phyloP scores from a whole-genome alignment of 768 basidiomycete species.

The Tylopilus sp. region DNA sequence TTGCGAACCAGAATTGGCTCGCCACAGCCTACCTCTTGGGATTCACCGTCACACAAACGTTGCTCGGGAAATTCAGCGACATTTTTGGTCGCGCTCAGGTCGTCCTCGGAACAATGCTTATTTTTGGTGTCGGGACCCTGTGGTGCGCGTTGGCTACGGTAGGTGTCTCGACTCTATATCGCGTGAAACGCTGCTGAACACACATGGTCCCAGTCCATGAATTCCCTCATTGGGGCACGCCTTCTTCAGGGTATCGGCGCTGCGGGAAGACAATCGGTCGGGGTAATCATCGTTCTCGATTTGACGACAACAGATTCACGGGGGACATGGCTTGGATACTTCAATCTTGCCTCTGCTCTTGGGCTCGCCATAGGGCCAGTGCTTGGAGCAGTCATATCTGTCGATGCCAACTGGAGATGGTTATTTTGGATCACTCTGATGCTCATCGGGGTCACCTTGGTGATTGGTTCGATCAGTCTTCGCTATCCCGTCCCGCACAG shows the following conservation, averaged over 20 bases:
- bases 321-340: conserved; percentile 35
- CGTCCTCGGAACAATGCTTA: conserved; percentile 34
- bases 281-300: conserved; percentile 34
- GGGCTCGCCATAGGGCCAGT: conserved; percentile 47
- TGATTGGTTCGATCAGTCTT: conserved; percentile 25
- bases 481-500: conserved; percentile 33
- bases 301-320: conserved; percentile 35
- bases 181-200: conserved; percentile 4
- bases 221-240: conserved; percentile 32
- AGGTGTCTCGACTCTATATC: conserved; percentile 2
- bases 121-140: conserved; percentile 32
- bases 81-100: conserved; percentile 34
- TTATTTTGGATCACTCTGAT: conserved; percentile 42
- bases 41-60: conserved; percentile 35
- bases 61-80: conserved; percentile 34
- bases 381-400: conserved; percentile 43
- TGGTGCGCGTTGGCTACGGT: conserved; percentile 34
- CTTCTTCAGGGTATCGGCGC: conserved; percentile 37
- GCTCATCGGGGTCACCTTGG: conserved; percentile 31
- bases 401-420: conserved; percentile 44
- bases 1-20: conserved; percentile 35
- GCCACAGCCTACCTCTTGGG: conserved; percentile 34
- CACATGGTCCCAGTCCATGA: conserved; percentile 27
- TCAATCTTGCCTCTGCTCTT: conserved; percentile 36
- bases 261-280: conserved; percentile 35